Percentiles rank a stretch among this genome's conserved stretches.
Conservation (phyloP, 805 yeast genomes). For the Schwanniomyces polymorphus region DNA sequence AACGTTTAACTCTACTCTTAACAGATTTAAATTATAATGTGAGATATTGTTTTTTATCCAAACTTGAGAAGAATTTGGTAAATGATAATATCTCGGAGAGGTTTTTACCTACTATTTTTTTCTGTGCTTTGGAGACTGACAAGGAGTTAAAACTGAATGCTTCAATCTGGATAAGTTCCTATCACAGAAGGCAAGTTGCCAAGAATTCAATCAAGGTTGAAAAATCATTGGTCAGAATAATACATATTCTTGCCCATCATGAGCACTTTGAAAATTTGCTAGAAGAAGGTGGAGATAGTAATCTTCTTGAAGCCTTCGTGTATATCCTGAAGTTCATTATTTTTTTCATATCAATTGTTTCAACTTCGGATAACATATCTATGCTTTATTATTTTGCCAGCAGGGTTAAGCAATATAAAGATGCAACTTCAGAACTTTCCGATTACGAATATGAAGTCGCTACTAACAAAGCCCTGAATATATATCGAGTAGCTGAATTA, state of each 20-base stretch:
- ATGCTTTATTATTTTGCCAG: constrained; percentile 74
- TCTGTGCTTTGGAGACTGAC: constrained; percentile 76
- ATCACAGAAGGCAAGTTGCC: constrained; percentile 39
- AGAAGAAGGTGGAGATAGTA: constrained; percentile 14
- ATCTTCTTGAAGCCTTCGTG: constrained; percentile 41
- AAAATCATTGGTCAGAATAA: constrained; percentile 61
- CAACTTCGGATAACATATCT: constrained; percentile 66
- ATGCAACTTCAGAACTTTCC: constrained; percentile 43
- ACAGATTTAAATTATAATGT: constrained; percentile 67
- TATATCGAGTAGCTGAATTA: constrained; percentile 73
- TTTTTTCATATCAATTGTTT: constrained; percentile 60
- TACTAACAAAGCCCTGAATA: constrained; percentile 30
- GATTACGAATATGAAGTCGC: constrained; percentile 19
- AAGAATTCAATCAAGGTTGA: constrained; percentile 55
- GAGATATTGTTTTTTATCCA: constrained; percentile 50
- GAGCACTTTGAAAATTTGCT: constrained; percentile 54
- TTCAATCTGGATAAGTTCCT: constrained; percentile 71
- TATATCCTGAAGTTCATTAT: constrained; percentile 61
- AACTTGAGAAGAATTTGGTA: constrained; percentile 52
- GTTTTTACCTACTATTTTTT: constrained; percentile 67
- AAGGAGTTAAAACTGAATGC: constrained; percentile 47
- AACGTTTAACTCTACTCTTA: constrained; percentile 54
- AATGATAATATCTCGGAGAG: constrained; percentile 57
- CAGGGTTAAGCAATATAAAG: constrained; percentile 76
- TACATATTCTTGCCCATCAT: constrained; percentile 75